Evolutionary conservation across 495 filamentous ascomycete species (phyloP).

Genomic region (Penicillium dipodomyicola): DNA sequence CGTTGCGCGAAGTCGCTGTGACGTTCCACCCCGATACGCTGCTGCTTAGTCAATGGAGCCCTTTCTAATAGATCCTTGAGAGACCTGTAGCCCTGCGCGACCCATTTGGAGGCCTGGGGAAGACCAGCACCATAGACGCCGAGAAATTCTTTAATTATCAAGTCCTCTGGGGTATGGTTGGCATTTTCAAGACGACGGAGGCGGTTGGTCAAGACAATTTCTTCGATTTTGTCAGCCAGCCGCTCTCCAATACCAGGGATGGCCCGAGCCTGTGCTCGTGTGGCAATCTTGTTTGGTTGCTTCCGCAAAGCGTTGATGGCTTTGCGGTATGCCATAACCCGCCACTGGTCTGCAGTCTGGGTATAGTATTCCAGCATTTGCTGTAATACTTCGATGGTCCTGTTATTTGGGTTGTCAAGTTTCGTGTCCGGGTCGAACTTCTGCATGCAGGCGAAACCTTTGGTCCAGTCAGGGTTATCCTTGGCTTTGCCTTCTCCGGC

Average conservation of each 20-base stretch:
- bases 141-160: conserved; percentile 63
- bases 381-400: conserved; percentile 76
- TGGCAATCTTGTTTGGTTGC: conserved; percentile 63
- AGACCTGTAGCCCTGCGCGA: conserved; percentile 70
- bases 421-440: conserved; percentile 46
- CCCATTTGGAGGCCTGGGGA: conserved; percentile 70
- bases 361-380: conserved; percentile 82
- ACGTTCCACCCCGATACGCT: conserved; percentile 74
- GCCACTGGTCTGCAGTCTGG: conserved; percentile 75
- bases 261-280: conserved; percentile 61
- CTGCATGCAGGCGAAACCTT: conserved; percentile 68
- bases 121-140: conserved; percentile 79
- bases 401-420: conserved; percentile 60
- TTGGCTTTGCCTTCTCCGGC: conserved; percentile 12
- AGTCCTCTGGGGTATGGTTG: conserved; percentile 61
- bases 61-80: conserved; percentile 67
- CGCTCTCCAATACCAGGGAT: conserved; percentile 73
- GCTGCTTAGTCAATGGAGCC: conserved; percentile 67
- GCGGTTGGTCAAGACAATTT: conserved; percentile 75
- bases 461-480: conserved; percentile 39
- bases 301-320: conserved; percentile 69
- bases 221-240: conserved; percentile 85
- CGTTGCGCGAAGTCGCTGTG: conserved; percentile 80
- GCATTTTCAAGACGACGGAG: conserved; percentile 72
- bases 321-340: conserved; percentile 73